phyloP scores from a whole-genome alignment of 208 protist genomes.

The Wallacemonas sp. region DNA sequence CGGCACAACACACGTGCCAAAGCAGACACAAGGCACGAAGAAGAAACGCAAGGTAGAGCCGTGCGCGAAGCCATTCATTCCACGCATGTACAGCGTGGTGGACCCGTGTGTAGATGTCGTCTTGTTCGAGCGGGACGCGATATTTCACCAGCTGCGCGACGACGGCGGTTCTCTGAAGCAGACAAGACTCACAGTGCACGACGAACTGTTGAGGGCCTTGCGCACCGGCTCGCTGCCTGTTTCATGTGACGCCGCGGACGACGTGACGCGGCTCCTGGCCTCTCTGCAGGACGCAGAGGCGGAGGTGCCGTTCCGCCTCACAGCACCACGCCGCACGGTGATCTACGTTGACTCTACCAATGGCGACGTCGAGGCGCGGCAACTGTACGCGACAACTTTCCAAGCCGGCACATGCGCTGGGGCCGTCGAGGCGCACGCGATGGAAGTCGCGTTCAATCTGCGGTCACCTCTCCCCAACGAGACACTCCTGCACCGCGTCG shows the following conservation, averaged over 20 bases:
- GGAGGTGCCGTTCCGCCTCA: neutral
- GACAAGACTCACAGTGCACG: slow-evolving; percentile 25
- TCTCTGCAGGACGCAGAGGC: slow-evolving; percentile 9
- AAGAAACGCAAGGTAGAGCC: neutral
- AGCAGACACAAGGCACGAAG: too few species aligned
- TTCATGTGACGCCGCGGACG: neutral
- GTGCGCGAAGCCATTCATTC: slow-evolving; percentile 2
- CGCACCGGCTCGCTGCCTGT: too few species aligned
- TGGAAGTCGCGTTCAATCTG: slow-evolving; percentile 1
- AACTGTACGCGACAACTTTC: slow-evolving; percentile 22
- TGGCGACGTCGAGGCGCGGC: slow-evolving; percentile 28
- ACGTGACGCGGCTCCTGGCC: too few species aligned
- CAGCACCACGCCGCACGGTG: neutral
- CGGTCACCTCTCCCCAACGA: neutral
- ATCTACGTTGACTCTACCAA: slow-evolving; percentile 58
- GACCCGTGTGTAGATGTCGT: neutral
- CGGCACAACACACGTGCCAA: too few species aligned
- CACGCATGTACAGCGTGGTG: slow-evolving; percentile 16
- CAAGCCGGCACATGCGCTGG: neutral
- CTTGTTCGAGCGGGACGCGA: slow-evolving; percentile 34
- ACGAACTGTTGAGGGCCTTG: slow-evolving; percentile 19
- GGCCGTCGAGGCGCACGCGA: neutral
- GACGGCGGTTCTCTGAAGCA: slow-evolving; percentile 13
- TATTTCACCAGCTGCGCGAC: slow-evolving; percentile 13
- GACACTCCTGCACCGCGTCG: slow-evolving; percentile 25